These are phyloP conservation scores for Pestalotiopsis sp. DNA, from an alignment of 2,329 filamentous ascomycete species.

Conservation along the genomic window DNA sequence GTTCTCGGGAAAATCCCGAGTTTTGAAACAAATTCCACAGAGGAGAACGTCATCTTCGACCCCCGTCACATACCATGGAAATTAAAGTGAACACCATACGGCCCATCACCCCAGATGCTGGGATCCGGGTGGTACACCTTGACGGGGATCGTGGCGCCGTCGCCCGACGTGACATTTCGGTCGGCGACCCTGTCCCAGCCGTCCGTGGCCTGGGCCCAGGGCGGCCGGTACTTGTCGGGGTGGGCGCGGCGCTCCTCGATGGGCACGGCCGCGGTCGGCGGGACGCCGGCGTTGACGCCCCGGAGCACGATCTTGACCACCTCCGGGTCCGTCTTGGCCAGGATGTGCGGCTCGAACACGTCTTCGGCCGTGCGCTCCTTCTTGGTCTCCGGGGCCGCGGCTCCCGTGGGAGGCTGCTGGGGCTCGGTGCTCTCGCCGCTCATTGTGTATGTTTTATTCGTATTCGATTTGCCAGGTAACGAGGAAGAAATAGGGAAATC, in stretches of 20 bases:
- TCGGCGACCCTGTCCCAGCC: constrained; percentile 30
- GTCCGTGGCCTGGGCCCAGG: constrained; percentile 29
- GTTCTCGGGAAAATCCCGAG: too few species aligned
- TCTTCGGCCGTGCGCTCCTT: constrained; percentile 22
- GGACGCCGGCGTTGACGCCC: constrained; percentile 21
- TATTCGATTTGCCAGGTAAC: not conserved
- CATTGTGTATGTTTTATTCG: not conserved
- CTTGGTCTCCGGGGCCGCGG: not conserved
- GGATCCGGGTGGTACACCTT: constrained; percentile 35
- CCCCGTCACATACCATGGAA: constrained; percentile 29
- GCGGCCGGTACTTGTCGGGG: constrained; percentile 25
- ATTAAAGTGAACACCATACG: constrained; percentile 36
- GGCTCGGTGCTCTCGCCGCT: not conserved
- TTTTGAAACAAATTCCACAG: not conserved
- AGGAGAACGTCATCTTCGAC: not conserved
- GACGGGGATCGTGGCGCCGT: constrained; percentile 29
- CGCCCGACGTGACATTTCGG: constrained; percentile 26
- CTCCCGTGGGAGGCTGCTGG: not conserved
- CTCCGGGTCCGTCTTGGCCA: constrained; percentile 32
- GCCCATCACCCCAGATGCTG: constrained; percentile 27
- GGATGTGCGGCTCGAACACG: constrained; percentile 25
- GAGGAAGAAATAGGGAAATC: not conserved
- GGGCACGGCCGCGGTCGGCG: constrained; percentile 19
- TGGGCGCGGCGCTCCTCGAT: constrained; percentile 32
- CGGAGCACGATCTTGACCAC: constrained; percentile 28